Evolutionary conservation across 2,329 filamentous ascomycete species (phyloP), one percentile per base, ranked within the genome.

Genomic region (Sclerotinia minor): DNA sequence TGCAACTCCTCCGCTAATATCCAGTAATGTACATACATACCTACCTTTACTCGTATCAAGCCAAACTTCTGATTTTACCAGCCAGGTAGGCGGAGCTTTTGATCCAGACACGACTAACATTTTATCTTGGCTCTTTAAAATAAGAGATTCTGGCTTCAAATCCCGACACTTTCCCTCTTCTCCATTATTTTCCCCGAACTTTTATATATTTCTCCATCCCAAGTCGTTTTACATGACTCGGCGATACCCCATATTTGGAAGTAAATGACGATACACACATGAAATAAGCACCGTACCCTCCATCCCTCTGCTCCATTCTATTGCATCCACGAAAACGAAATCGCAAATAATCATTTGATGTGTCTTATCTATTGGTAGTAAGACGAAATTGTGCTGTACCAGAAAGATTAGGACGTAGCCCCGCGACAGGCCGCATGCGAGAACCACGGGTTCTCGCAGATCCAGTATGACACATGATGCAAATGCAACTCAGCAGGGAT

Each of bases 381-480:
- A 50, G 21, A 38, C 45, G 8, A 52, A 52, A 63, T 26, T 5
- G 45, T 63, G 15, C 45, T 38, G 45, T 44, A 63, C 17, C 32
- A 50, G 32, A 13, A 21, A 63, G 45, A 63, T 63, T 50, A 38
- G 45, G 21, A 50, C 53, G 21, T 55, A 26, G 59, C n/a, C 21
- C 45, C 29, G 32, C 45, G 29, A 32, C n/a, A 61, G 45, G 29
- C 59, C 44, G 53, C 68, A 71, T 71, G 68, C 68, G 69, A 70
- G 68, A 52, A 60, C 65, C 59, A 53, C 61, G 58, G 72, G 70
- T 68, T 61, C 67, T 71, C 70, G 72, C 71, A 73, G 67, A 65
- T 66, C 38, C 64, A 66, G 54, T 41, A 73, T 73, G 71, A 59
- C 69, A 69, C 53, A 69, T 66, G 64, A 60, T 60, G 44, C 32